Percentiles rank a stretch among this genome's conserved stretches.
phyloP scores from a whole-genome alignment of 176 grass and related monocot genomes.

The Pharus latifolius region DNA sequence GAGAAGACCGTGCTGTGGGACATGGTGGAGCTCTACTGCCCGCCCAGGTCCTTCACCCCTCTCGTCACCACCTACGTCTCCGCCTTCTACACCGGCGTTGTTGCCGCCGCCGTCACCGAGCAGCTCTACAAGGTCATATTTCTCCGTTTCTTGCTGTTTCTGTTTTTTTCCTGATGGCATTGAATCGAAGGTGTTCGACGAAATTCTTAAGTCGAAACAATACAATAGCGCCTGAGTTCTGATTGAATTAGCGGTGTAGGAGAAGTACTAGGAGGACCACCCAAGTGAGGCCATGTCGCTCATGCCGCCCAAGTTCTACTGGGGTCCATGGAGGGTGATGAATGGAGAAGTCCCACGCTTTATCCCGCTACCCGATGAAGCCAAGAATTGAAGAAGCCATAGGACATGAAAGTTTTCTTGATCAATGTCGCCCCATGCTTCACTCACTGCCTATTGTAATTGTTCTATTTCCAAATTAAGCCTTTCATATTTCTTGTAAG shows the following conservation, averaged over 20 bases:
- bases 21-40: conserved; percentile 44
- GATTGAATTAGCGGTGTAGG: conserved; percentile 4
- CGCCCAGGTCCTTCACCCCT: conserved; percentile 36
- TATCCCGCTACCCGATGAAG: not conserved
- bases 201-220: too few species aligned
- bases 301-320: conserved; percentile 54
- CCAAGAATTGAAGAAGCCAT: too few species aligned
- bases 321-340: too few species aligned
- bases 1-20: conserved; percentile 52
- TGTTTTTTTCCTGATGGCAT: too few species aligned
- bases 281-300: conserved; percentile 37
- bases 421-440: too few species aligned
- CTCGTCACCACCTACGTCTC: conserved; percentile 33
- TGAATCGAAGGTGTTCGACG: too few species aligned
- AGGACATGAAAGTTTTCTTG: too few species aligned
- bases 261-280: conserved; percentile 57
- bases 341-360: conserved; percentile 7
- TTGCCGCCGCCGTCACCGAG: conserved; percentile 40
- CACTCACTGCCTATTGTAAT: too few species aligned
- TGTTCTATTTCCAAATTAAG: too few species aligned
- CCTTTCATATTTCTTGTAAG: too few species aligned
- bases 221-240: not conserved
- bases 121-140: conserved; percentile 35
- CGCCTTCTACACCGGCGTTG: conserved; percentile 52
- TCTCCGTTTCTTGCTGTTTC: not conserved